phyloP scores from a whole-genome alignment of 495 filamentous ascomycete species.

The Glonium stellatum region DNA sequence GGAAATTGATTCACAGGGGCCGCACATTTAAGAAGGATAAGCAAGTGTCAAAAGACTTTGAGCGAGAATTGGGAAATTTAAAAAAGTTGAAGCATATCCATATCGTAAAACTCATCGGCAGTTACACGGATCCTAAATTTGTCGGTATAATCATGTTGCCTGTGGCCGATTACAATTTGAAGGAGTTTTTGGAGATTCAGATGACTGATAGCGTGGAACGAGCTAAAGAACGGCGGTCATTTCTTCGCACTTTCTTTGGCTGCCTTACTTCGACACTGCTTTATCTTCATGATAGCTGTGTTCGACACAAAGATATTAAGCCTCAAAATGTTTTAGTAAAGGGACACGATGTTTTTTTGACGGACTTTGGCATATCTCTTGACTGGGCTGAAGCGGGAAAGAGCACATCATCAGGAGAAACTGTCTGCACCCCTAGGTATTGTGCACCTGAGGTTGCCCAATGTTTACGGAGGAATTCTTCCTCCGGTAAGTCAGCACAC shows the following conservation, averaged over 20 bases:
- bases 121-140: conserved; percentile 31
- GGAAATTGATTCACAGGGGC: conserved; percentile 14
- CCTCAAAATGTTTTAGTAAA: conserved; percentile 42
- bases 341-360: conserved; percentile 29
- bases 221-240: too few species aligned
- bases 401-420: conserved; percentile 26
- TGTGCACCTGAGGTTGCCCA: conserved; percentile 34
- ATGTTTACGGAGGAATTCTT: conserved; percentile 21
- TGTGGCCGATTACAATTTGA: conserved; percentile 31
- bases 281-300: conserved; percentile 35
- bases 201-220: too few species aligned
- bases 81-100: conserved; percentile 17
- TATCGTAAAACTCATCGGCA: conserved; percentile 23
- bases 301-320: conserved; percentile 42
- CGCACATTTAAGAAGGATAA: conserved; percentile 7
- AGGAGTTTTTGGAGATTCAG: neutral
- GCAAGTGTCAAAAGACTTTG: neutral
- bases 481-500: conserved; percentile 14
- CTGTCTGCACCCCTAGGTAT: conserved; percentile 25
- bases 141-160: conserved; percentile 34
- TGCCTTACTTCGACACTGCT: conserved; percentile 35
- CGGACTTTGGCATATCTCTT: conserved; percentile 41
- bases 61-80: conserved; percentile 2
- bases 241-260: conserved; percentile 33
- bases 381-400: conserved; percentile 25